Evolutionary conservation across 2,329 filamentous ascomycete species (phyloP).

Genomic region (Leptosphaerulina australis): DNA sequence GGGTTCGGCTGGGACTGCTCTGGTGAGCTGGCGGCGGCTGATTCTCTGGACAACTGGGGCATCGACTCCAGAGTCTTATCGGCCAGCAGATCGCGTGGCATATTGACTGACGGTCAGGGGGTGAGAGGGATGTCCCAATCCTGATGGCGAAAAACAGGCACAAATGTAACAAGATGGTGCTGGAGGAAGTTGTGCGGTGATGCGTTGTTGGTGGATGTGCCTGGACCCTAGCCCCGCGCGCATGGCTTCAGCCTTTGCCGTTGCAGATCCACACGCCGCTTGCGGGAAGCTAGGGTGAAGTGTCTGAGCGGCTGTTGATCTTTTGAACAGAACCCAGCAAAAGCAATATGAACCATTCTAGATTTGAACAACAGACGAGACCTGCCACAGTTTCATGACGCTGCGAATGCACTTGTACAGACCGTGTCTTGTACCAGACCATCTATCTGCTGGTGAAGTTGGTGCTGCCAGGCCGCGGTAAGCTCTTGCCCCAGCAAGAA

Average conservation of each 20-base stretch:
- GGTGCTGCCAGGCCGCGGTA: background rate
- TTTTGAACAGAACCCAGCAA: background rate
- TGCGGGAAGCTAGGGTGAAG: constrained; percentile 8
- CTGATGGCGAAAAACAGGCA: constrained; percentile 10
- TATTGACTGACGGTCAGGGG: constrained; percentile 29
- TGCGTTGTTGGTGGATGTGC: constrained; percentile 22
- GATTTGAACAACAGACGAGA: too few relatives aligned
- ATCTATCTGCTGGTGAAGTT: background rate
- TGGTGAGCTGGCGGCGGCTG: constrained; percentile 23
- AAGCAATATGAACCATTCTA: constrained; percentile 5
- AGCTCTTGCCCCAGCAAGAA: constrained; percentile 1
- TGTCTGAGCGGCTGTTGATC: constrained; percentile 10
- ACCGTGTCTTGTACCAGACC: background rate
- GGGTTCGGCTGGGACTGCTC: constrained; percentile 12
- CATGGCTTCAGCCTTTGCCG: constrained; percentile 17
- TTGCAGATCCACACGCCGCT: constrained; percentile 7
- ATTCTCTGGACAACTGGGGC: constrained; percentile 47
- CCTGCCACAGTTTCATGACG: too few relatives aligned
- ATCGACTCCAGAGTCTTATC: constrained; percentile 46
- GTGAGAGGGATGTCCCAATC: background rate
- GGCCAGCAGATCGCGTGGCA: constrained; percentile 53
- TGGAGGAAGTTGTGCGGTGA: constrained; percentile 13
- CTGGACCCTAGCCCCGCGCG: constrained; percentile 24
- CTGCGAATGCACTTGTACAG: too few relatives aligned
- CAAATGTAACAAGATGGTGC: constrained; percentile 19